Base-by-base conservation (phyloP, 2,329 filamentous ascomycete genomes). In the Aaosphaeria arxii region DNA sequence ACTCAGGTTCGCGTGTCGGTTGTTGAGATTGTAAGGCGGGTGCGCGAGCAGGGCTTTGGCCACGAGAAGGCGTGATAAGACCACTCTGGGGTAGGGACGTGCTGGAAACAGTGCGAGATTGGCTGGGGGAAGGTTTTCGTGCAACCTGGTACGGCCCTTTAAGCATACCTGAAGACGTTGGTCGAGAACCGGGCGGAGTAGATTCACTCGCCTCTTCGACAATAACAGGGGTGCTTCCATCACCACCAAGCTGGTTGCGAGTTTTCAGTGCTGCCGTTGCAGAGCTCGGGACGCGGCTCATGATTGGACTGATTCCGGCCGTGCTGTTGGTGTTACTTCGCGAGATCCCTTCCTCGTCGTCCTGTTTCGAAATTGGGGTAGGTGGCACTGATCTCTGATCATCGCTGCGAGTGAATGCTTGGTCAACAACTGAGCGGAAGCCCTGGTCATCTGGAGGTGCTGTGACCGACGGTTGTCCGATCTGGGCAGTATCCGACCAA, bases 291-390 rank as follows among this genome's bases (percentile, higher is more conserved):
- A 76, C 78, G 44, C 74, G 71, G 54, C 75, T 79, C 65, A 87
- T 85, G 46, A 87, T 87, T 1, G 85, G 85, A 59, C 83, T 86
- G 52, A 87, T 83, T 30, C 75, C 75, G 43, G 78, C 77, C 6
- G 84, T 86, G 52, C 82, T 84, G 50, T 78, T 78, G 48, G 83
- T 86, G 55, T 85, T 80, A 45, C 80, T 84, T 51, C 84, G 73
- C 33, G 70, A 74, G n/a, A 83, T 69, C 38, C 71, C 77, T 2
- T 9, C 7, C 2, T 66, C 69, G 7, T 63, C 65, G 5, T 61
- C 61, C 46, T 70, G 69, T 33, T 70, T 71, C 17, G 78, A 78
- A 39, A 76, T 66, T 7, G 79, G 78, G 3, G 79, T 78, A 7
- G 76, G 72, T 4, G 81, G 80, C 39, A 77, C 71, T 5, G 74